Percentiles rank a stretch among this genome's conserved stretches.
Conservation (phyloP, 176 grass and related monocot genomes). For the Panicum miliaceum region DNA sequence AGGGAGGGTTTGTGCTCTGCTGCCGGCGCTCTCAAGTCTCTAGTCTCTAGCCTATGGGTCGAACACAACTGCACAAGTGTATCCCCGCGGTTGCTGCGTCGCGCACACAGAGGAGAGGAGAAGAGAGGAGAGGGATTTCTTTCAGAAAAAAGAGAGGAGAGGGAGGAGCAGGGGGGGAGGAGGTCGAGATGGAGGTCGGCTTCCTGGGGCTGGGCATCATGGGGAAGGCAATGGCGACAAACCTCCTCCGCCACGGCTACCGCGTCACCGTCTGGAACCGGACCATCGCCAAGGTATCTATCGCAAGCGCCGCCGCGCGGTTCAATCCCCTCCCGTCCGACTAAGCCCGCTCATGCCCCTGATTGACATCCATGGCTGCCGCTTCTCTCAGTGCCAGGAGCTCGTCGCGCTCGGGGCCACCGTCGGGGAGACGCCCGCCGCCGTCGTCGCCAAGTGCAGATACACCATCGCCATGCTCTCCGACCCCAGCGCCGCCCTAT, state of each 20-base stretch:
- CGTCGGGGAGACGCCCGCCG: slow-evolving; percentile 83
- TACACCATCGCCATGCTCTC: slow-evolving; percentile 98
- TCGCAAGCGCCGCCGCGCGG: neutral
- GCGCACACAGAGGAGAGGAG: neutral
- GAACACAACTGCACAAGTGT: slow-evolving; percentile 34
- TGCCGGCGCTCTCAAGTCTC: no score
- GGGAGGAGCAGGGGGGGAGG: neutral
- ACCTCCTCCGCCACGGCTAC: slow-evolving; percentile 80
- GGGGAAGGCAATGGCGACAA: slow-evolving; percentile 93
- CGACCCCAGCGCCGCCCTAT: slow-evolving; percentile 84
- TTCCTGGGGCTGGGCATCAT: slow-evolving; percentile 96
- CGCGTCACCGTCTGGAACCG: slow-evolving; percentile 98
- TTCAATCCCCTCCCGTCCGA: neutral
- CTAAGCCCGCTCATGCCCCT: no score
- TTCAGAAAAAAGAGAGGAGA: no score
- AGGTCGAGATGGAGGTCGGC: slow-evolving; percentile 83
- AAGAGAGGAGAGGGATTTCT: neutral
- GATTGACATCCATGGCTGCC: no score
- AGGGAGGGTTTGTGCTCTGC: neutral
- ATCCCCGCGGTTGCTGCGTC: neutral
- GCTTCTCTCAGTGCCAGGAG: slow-evolving; percentile 62
- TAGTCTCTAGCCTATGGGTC: no score
- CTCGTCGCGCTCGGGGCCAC: slow-evolving; percentile 82
- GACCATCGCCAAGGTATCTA: slow-evolving; percentile 73
- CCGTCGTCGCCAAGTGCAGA: slow-evolving; percentile 85